Base-by-base conservation (phyloP, 345 rosid genomes). In the Capsella bursapastoris region DNA sequence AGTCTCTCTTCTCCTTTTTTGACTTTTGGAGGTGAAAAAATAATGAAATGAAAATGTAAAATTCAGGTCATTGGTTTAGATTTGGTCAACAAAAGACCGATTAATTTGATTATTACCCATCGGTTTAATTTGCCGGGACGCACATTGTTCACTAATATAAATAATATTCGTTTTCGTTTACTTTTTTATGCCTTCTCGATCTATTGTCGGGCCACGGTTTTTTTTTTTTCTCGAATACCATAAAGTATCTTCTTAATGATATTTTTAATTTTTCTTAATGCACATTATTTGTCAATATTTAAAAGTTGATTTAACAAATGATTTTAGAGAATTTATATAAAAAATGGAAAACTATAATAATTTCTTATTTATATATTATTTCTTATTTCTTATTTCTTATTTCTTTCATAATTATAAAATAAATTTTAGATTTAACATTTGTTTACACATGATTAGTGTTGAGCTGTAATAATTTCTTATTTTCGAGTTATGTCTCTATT, bases 71-170 rank as follows among this genome's bases (percentile, higher is more conserved):
- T 34, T 76, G 79, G 79, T 76, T 76, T 69, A 44, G 28, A 38
- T 2, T 57, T 32, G 69, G 70, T 72, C 78, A 73, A 65, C 15
- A 57, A 37, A 34, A 57, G 22, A 74, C 12, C 78, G 72, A 47
- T 50, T 47, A 41, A 5, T 13, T 15, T 14, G 38, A 43, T 66
- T 58, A 44, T 6, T 57, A 5, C 29, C 61, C 68, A 58, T 68
- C 79, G 79, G 79, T 67, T 75, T 68, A 59, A n/a, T 44, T 57
- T 28, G 50, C 16, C 11, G 59, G 15, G 70, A 73, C 57, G 64
- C 77, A 64, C 22, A 66, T 64, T 56, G 58, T 3, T 58, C 38
- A 28, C 1, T 3, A 0, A 4, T 31, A 4, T 32, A 2, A 34
- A 34, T 41, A 38, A 18, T 49, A 35, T 66, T 49, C 58, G 18